Evolutionary conservation across 2,329 filamentous ascomycete species (phyloP).

Genomic region (Aspergillus pseudoviridinutans): DNA sequence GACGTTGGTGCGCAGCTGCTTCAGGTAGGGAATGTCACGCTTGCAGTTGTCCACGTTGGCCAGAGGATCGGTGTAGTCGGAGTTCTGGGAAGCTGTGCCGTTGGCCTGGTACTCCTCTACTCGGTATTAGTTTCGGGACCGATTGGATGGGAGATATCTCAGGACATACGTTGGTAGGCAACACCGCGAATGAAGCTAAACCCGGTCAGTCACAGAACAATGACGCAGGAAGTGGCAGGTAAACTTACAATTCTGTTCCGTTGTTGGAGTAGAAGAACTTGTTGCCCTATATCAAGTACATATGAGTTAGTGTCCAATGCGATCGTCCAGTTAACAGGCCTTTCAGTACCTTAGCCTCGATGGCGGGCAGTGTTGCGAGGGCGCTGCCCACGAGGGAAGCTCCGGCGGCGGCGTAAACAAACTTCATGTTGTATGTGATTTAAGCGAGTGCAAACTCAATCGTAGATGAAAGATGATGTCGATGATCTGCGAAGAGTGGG

Average conservation of each 20-base stretch:
- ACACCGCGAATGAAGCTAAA: constrained; percentile 79
- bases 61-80: constrained; percentile 74
- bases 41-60: constrained; percentile 67
- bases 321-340: background rate
- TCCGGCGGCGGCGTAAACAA: constrained; percentile 47
- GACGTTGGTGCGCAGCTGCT: constrained; percentile 78
- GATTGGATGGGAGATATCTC: background rate
- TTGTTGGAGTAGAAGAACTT: constrained; percentile 90
- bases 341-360: constrained; percentile 58
- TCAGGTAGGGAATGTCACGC: constrained; percentile 79
- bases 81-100: constrained; percentile 33
- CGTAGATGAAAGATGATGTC: background rate
- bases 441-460: background rate
- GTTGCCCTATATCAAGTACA: constrained; percentile 51
- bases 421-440: constrained; percentile 51
- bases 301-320: background rate
- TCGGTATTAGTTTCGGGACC: constrained; percentile 13
- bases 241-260: constrained; percentile 64
- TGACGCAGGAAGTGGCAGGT: background rate
- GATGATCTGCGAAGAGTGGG: background rate
- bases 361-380: constrained; percentile 52
- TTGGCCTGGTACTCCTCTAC: constrained; percentile 45
- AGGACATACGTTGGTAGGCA: constrained; percentile 71
- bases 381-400: constrained; percentile 50
- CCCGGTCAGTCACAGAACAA: background rate